These are phyloP conservation scores for Penicillium paneum DNA, from an alignment of 2,329 filamentous ascomycete species.

Conservation along the genomic window DNA sequence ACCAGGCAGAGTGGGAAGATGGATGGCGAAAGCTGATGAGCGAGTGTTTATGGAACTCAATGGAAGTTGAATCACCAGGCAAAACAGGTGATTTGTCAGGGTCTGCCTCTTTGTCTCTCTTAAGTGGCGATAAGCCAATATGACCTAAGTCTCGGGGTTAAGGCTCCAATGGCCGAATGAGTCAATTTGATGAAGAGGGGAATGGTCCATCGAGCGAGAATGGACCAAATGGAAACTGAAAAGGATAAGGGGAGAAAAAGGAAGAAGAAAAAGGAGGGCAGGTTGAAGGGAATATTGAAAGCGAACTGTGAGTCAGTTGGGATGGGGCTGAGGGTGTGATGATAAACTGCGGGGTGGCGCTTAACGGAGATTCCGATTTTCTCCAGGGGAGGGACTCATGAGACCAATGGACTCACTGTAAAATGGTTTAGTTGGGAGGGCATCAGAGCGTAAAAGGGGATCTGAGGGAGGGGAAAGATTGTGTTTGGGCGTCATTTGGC, in stretches of 20 bases:
- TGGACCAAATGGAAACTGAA: neutral
- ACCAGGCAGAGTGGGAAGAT: neutral
- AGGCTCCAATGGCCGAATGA: constrained; percentile 20
- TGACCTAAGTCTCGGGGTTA: constrained; percentile 14
- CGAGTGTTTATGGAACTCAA: constrained; percentile 20
- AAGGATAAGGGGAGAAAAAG: neutral
- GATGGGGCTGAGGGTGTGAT: constrained; percentile 17
- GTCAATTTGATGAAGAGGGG: constrained; percentile 7
- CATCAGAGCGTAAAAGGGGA: constrained; percentile 4
- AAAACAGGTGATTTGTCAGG: constrained; percentile 22
- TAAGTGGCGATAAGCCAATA: constrained; percentile 19
- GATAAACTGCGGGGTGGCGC: constrained; percentile 17
- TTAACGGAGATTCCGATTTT: constrained; percentile 6
- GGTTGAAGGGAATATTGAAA: constrained; percentile 2
- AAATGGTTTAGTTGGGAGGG: neutral
- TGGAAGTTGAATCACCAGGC: constrained; percentile 19
- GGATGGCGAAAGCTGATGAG: constrained; percentile 4
- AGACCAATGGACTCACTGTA: constrained; percentile 3
- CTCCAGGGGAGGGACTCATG: constrained; percentile 8
- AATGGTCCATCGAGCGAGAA: neutral
- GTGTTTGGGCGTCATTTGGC: constrained; percentile 7
- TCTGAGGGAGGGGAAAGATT: neutral
- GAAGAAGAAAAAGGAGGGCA: neutral
- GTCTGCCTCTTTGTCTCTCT: constrained; percentile 9
- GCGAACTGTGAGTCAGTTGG: constrained; percentile 9